Conservation (phyloP, 2,329 filamentous ascomycete genomes). For the Penicillium sp. region DNA sequence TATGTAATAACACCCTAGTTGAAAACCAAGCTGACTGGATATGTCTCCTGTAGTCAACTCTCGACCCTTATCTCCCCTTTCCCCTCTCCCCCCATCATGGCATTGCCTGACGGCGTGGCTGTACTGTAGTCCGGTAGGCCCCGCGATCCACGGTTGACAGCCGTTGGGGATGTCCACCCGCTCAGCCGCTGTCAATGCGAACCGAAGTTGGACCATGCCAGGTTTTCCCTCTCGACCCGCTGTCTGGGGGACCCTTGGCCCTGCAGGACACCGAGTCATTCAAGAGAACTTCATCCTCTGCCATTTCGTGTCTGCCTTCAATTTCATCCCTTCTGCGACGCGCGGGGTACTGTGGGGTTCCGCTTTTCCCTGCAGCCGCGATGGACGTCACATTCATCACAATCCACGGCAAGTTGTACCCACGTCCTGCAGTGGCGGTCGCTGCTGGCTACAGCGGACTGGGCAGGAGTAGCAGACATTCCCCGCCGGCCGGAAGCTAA, state of each 20-base stretch:
- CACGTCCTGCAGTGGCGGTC: slow-evolving; percentile 7
- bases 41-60: not conserved
- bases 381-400: slow-evolving; percentile 92
- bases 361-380: slow-evolving; percentile 20
- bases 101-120: not conserved
- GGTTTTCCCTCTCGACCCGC: not conserved
- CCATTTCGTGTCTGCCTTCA: not conserved
- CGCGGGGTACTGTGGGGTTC: slow-evolving; percentile 14
- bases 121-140: not conserved
- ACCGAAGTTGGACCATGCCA: slow-evolving; percentile 4
- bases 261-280: not conserved
- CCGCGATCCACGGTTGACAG: slow-evolving; percentile 22
- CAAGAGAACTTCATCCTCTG: not conserved
- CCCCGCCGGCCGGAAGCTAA: not conserved
- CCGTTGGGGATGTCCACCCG: slow-evolving; percentile 15
- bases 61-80: not conserved
- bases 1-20: slow-evolving; percentile 1
- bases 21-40: not conserved
- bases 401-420: slow-evolving; percentile 70
- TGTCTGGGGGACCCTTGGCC: not conserved
- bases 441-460: slow-evolving; percentile 1
- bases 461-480: not conserved
- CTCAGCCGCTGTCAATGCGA: slow-evolving; percentile 7
- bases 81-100: not conserved
- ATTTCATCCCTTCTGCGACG: not conserved